Percentiles rank a stretch among this genome's conserved stretches.
Evolutionary conservation across 2,329 filamentous ascomycete species (phyloP).

Genomic region (Exutisphaerella laricina): DNA sequence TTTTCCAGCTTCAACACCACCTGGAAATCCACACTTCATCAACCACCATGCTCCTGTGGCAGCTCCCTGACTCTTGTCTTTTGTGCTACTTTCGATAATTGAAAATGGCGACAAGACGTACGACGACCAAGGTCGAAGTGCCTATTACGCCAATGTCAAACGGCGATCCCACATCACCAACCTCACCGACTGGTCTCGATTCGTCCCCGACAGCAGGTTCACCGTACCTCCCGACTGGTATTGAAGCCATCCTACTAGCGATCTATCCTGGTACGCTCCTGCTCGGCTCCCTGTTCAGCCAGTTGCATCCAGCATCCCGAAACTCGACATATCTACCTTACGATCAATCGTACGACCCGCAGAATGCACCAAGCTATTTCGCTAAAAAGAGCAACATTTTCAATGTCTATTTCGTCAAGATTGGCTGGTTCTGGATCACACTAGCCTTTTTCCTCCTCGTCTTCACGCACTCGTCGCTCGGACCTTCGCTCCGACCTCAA

Average conservation of each 20-base stretch:
- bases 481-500: constrained; percentile 37
- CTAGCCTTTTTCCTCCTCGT: constrained; percentile 66
- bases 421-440: constrained; percentile 89
- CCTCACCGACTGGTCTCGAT: constrained; percentile 11
- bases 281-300: constrained; percentile 74
- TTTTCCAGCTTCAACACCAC: too few relatives aligned
- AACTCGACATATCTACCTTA: constrained; percentile 55
- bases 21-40: too few relatives aligned
- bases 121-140: constrained; percentile 20
- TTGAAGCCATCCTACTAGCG: constrained; percentile 59
- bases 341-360: constrained; percentile 57
- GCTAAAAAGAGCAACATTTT: constrained; percentile 89
- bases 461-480: constrained; percentile 58
- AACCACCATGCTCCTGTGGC: too few relatives aligned
- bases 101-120: constrained; percentile 14
- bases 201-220: constrained; percentile 28
- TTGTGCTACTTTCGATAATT: neutral
- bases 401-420: constrained; percentile 90
- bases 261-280: constrained; percentile 74
- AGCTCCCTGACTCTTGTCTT: too few relatives aligned
- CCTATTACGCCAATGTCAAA: constrained; percentile 18
- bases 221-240: constrained; percentile 63
- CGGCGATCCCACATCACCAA: constrained; percentile 6
- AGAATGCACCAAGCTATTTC: constrained; percentile 73
- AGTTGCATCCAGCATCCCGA: constrained; percentile 71